A percentile compares a stretch with the other conserved stretches of the same genome.
These are phyloP conservation scores for Pseudocercospora fijiensis DNA, from an alignment of 2,329 filamentous ascomycete species.

Conservation along the genomic window DNA sequence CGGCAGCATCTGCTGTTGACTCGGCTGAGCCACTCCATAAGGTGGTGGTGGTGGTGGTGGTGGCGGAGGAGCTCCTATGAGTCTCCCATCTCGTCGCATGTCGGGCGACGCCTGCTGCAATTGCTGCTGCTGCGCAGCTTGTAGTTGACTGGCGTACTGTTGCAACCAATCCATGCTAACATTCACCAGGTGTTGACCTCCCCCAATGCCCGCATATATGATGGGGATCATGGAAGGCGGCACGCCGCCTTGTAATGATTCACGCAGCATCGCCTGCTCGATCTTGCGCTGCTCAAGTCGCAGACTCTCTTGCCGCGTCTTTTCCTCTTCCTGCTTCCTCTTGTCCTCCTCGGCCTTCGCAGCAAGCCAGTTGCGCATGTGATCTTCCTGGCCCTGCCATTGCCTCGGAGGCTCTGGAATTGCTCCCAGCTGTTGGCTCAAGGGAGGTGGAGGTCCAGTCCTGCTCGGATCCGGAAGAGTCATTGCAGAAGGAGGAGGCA, in stretches of 20 bases:
- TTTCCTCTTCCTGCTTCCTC: constrained; percentile 55
- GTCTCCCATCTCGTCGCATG: constrained; percentile 42
- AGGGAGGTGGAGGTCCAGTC: constrained; percentile 38
- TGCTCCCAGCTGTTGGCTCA: constrained; percentile 38
- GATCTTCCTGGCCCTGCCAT: constrained; percentile 53
- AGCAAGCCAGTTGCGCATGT: constrained; percentile 53
- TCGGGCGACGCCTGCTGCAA: constrained; percentile 42
- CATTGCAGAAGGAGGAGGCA: constrained; percentile 56
- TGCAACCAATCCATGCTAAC: constrained; percentile 53
- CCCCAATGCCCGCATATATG: constrained; percentile 55
- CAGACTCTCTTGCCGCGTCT: constrained; percentile 52
- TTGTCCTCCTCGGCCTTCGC: constrained; percentile 55
- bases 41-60: constrained; percentile 12
- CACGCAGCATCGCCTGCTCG: constrained; percentile 54
- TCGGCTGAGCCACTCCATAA: constrained; percentile 28
- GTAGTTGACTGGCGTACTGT: constrained; percentile 49
- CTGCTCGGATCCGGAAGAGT: constrained; percentile 50
- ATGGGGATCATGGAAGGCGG: constrained; percentile 54
- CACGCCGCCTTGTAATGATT: constrained; percentile 53
- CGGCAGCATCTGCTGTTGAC: constrained; percentile 39
- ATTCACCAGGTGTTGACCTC: constrained; percentile 46
- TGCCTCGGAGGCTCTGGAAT: constrained; percentile 48
- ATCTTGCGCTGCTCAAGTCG: constrained; percentile 53
- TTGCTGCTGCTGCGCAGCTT: constrained; percentile 38
- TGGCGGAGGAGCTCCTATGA: constrained; percentile 43